Evolutionary conservation across 1,139 yeast genomes (phyloP).

Genomic region (Geotrichum restrictum): DNA sequence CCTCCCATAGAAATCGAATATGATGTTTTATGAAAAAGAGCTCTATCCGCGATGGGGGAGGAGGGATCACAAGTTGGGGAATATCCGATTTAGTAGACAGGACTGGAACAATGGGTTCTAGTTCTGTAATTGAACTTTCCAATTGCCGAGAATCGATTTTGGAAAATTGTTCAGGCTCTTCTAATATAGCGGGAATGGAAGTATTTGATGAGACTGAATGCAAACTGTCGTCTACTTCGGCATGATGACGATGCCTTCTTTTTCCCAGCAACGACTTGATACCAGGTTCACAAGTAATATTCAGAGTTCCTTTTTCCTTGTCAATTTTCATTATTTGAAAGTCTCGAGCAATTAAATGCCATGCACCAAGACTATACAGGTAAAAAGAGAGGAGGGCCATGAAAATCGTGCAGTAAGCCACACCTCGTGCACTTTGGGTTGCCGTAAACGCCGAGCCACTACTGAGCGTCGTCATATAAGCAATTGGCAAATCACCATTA

Average conservation of each 20-base stretch:
- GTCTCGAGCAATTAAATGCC: constrained; percentile 64
- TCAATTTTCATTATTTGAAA: constrained; percentile 37
- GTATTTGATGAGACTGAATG: constrained; percentile 59
- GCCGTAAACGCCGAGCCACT: constrained; percentile 55
- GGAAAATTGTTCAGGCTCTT: constrained; percentile 73
- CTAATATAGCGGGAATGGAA: constrained; percentile 38
- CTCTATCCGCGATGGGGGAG: not conserved
- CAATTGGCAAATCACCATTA: constrained; percentile 80
- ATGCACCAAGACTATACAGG: constrained; percentile 75
- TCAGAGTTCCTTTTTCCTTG: constrained; percentile 11
- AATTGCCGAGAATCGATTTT: constrained; percentile 57
- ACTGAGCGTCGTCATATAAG: constrained; percentile 76
- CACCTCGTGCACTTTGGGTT: constrained; percentile 70
- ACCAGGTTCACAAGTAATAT: constrained; percentile 2
- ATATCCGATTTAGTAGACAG: not conserved
- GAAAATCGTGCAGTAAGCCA: constrained; percentile 80
- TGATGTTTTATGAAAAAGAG: constrained; percentile 17
- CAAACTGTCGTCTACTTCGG: constrained; percentile 62
- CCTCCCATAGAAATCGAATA: constrained; percentile 36
- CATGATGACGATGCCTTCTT: not conserved
- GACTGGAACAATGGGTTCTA: not conserved
- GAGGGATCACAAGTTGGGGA: not conserved
- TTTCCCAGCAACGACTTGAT: not conserved
- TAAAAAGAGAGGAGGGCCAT: constrained; percentile 64
- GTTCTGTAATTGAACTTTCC: not conserved